Percentiles rank a stretch among this genome's conserved stretches.
Conservation (phyloP, 768 basidiomycete species). For the Candolleomyces eurysporus region DNA sequence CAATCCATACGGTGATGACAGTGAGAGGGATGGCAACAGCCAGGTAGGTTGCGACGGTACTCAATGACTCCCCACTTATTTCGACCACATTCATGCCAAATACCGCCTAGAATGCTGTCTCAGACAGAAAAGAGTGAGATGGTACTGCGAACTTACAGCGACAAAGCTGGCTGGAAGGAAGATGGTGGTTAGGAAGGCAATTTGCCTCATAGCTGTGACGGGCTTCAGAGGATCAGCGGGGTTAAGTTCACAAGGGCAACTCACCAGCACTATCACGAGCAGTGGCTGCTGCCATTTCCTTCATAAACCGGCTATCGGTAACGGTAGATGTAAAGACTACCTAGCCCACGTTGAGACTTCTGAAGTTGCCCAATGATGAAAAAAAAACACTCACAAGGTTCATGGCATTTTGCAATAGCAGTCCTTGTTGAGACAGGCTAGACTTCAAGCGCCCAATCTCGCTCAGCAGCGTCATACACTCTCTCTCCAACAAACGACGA, state of each 20-base stretch:
- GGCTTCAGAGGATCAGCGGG: background rate
- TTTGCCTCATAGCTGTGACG: constrained; percentile 44
- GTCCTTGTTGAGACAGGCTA: constrained; percentile 43
- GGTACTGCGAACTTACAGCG: too few species aligned
- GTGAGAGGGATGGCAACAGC: constrained; percentile 47
- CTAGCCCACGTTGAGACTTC: constrained; percentile 58
- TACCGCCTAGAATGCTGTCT: too few species aligned
- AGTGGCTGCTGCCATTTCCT: constrained; percentile 49
- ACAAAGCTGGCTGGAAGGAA: constrained; percentile 57
- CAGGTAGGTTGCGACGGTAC: constrained; percentile 44
- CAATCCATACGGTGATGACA: constrained; percentile 50
- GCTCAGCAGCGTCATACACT: constrained; percentile 47
- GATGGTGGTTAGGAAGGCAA: constrained; percentile 59
- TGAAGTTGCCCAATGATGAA: constrained; percentile 28
- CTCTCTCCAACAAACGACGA: constrained; percentile 36
- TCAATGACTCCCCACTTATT: constrained; percentile 32
- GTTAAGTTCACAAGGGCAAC: constrained; percentile 7
- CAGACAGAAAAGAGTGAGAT: background rate
- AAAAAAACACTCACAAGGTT: constrained; percentile 34
- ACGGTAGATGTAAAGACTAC: too few species aligned
- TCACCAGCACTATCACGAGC: constrained; percentile 47
- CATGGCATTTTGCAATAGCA: constrained; percentile 51
- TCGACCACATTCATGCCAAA: constrained; percentile 43
- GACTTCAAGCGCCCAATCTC: constrained; percentile 48
- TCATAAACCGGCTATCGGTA: constrained; percentile 51